Evolutionary conservation across 192 early-diverging fungal genomes (phyloP).

Genomic region (Coemansia sp.): DNA sequence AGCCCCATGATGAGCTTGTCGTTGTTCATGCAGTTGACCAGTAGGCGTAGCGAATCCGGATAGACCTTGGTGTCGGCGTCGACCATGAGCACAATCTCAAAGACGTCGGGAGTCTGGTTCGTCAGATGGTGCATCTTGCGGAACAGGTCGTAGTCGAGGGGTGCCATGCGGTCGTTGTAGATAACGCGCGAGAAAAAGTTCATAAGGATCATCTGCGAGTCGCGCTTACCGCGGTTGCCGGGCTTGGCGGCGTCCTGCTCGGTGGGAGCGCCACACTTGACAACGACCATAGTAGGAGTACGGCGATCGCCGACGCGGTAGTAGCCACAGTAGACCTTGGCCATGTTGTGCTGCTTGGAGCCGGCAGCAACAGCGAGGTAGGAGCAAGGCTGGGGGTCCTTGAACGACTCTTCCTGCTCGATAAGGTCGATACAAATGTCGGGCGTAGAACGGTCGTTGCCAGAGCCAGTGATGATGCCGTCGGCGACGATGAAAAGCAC

Average conservation of each 20-base stretch:
- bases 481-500: conserved; percentile 95
- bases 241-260: conserved; percentile 79
- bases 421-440: conserved; percentile 72
- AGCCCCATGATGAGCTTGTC: conserved; percentile 94
- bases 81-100: conserved; percentile 98
- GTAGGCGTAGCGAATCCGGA: conserved; percentile 91
- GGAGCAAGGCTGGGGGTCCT: conserved; percentile 90
- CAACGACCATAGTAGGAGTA: conserved; percentile 93
- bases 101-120: conserved; percentile 96
- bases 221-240: conserved; percentile 98
- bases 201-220: conserved; percentile 99
- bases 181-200: conserved; percentile 97
- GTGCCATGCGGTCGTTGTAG: conserved; percentile 90
- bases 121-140: conserved; percentile 99
- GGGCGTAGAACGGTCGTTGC: conserved; percentile 96
- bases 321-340: conserved; percentile 95
- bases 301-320: conserved; percentile 89
- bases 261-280: conserved; percentile 85
- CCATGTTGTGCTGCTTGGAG: conserved; percentile 92
- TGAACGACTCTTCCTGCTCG: conserved; percentile 83
- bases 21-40: conserved; percentile 93
- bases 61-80: conserved; percentile 97
- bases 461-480: conserved; percentile 95
- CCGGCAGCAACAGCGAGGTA: conserved; percentile 86
- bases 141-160: conserved; percentile 96